Evolutionary conservation across 1,284 basidiomycete genomes (phyloP), one percentile per base, ranked within the genome.

Genomic region (Coniferiporia weirii): DNA sequence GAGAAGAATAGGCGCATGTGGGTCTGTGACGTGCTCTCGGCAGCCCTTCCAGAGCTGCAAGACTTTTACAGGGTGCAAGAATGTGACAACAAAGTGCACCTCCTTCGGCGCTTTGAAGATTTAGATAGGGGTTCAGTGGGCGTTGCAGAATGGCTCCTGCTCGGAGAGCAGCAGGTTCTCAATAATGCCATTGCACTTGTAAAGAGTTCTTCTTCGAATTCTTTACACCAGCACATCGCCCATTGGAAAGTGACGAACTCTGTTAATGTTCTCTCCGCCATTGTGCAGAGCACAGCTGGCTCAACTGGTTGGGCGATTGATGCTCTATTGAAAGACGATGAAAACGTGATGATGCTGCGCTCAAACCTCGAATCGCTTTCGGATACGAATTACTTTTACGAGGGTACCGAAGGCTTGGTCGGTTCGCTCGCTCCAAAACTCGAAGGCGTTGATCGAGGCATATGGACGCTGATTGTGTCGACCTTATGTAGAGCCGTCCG

Each of bases 101-200:
- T 90, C 38, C 68, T 89, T n/a, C 71, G 77, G 52, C 76, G 81
- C 4, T 73, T 91, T 3, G 73, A 80, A 22, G 73, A 70, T 19
- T 68, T 90, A 12, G 89, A 91, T 64, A 70, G 76, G 3, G 84
- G 80, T 4, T 68, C 76, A 10, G 72, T 82, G 5, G 83, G 82
- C 1, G 67, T 89, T 3, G 86, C 82, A n/a, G 84, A 88, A 61
- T 91, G 86, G 85, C 64, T 91, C 22, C 65, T 91, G 7, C 66
- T 72, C 20, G 80, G 85, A 63, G 86, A 89, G 63, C 64, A 86
- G 57, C 82, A 80, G 65, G 69, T 73, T 13, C 64, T 84, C 22
- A 65, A 66, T 5, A 66, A 66, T n/a, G 65, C 72, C 4, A 67
- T 81, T 8, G 67, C 72, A 49, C 62, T 66, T n/a, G 65, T 84